Evolutionary conservation across 2,329 filamentous ascomycete species (phyloP), one percentile per base, ranked within the genome.

Genomic region (Colletotrichum destructivum): DNA sequence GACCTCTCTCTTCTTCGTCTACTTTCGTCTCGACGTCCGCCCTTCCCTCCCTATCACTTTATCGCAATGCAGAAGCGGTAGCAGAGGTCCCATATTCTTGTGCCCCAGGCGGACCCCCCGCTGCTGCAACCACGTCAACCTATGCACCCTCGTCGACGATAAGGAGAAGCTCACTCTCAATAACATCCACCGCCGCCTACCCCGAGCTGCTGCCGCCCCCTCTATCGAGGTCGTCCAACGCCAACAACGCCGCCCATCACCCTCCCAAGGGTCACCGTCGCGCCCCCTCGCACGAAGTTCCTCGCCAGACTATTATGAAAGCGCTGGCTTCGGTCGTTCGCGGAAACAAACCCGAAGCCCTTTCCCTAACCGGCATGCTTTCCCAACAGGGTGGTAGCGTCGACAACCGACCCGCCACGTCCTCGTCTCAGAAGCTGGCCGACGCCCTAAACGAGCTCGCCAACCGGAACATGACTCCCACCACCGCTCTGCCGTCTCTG

Each of bases 301-400:
- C 94, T 15, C 90, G 91, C 74, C 94, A 96, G 82, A 96, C 94
- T 67, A 91, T 95, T 78, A 90, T 95, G 85, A 95, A 96, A 84
- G 93, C 93, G 7, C 83, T 96, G 75, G 92, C 92, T 67, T 95
- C 93, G 16, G 86, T 89, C 54, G 84, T 87, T 69, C 88, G 88
- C 78, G 88, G 86, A 76, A 87, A 88, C 76, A 89, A 90, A 78
- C 88, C 91, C 64, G 88, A 92, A 79, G 86, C 90, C 60, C 87
- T 92, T 26, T 90, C 90, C 38, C 82, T 93, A 73, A 84, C 87
- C 81, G 85, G 87, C 71, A 88, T 94, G 83, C 81, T 91, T 63
- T 88, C 86, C 66, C 81, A 83, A 66, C 84, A 85, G 55, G 71
- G 78, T 74, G 75, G 77, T 73, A 77, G 77, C 74, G 55, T 57